Conservation (phyloP, 148 eudicot genomes). For the Chenopodium album region DNA sequence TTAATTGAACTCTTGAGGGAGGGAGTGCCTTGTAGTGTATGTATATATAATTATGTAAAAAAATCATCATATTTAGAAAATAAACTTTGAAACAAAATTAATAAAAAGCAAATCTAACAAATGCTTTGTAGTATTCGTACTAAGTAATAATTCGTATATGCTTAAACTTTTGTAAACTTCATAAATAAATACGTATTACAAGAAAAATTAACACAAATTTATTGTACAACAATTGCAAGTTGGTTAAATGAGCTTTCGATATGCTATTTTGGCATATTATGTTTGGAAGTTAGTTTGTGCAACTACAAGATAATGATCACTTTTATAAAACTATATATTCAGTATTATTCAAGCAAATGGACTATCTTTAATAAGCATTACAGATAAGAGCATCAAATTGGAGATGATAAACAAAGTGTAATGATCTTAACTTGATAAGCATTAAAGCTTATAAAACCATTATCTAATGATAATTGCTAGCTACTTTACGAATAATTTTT, state of each 20-base stretch:
- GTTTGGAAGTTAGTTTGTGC: not conserved
- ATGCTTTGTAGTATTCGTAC: too few species aligned
- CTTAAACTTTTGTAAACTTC: too few species aligned
- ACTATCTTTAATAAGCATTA: not conserved
- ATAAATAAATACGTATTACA: too few species aligned
- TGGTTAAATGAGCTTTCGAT: slow-evolving; percentile 3
- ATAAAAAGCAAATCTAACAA: too few species aligned
- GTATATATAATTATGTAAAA: too few species aligned
- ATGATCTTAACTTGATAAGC: slow-evolving; percentile 17
- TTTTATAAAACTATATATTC: not conserved
- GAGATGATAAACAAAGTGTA: not conserved
- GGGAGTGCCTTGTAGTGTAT: too few species aligned
- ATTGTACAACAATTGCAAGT: not conserved
- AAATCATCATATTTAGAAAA: too few species aligned
- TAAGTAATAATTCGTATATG: too few species aligned
- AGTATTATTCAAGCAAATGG: not conserved
- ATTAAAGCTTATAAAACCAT: slow-evolving; percentile 7
- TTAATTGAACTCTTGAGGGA: too few species aligned
- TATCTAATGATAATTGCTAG: not conserved
- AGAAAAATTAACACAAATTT: too few species aligned
- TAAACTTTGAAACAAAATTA: too few species aligned
- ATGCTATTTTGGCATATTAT: not conserved
- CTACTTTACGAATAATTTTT: not conserved
- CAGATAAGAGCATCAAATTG: not conserved
- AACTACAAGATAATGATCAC: not conserved